A percentile compares a stretch with the other conserved stretches of the same genome.
These are phyloP conservation scores for Hypoxylon rickii DNA, from an alignment of 495 filamentous ascomycete species.

Conservation along the genomic window DNA sequence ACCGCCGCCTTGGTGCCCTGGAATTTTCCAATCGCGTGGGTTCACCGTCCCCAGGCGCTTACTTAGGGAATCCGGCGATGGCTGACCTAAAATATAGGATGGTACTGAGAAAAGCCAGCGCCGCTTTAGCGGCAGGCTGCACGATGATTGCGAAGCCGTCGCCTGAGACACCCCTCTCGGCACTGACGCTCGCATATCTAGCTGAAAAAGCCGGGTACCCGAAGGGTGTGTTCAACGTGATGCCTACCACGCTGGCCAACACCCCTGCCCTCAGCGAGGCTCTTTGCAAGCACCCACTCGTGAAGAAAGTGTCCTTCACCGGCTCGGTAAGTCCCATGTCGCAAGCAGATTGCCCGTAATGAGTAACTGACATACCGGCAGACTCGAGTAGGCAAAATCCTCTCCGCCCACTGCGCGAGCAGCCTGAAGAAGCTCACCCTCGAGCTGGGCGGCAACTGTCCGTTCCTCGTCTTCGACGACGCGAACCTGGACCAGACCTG, in stretches of 20 bases:
- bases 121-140: constrained; percentile 73
- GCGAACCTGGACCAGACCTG: constrained; percentile 68
- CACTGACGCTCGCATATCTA: constrained; percentile 59
- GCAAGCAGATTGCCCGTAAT: no score
- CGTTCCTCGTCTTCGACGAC: constrained; percentile 76
- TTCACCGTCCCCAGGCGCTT: not conserved
- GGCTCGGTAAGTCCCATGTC: constrained; percentile 51
- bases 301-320: constrained; percentile 77
- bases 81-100: constrained; percentile 49
- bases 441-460: constrained; percentile 77
- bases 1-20: constrained; percentile 60
- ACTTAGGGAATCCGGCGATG: not conserved
- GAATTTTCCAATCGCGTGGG: constrained; percentile 61
- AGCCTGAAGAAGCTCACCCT: constrained; percentile 74
- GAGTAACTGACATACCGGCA: constrained; percentile 11
- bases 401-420: constrained; percentile 48
- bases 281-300: constrained; percentile 64
- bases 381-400: constrained; percentile 41
- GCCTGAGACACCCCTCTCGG: constrained; percentile 66
- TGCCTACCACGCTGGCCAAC: constrained; percentile 65
- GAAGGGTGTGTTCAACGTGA: constrained; percentile 61
- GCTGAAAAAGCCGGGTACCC: constrained; percentile 64
- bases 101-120: constrained; percentile 70
- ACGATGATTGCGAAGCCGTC: constrained; percentile 70
- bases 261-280: constrained; percentile 67